Evolutionary conservation across 1,139 yeast genomes (phyloP), one percentile per base, ranked within the genome.

Genomic region (Saccharomyces hybrid): DNA sequence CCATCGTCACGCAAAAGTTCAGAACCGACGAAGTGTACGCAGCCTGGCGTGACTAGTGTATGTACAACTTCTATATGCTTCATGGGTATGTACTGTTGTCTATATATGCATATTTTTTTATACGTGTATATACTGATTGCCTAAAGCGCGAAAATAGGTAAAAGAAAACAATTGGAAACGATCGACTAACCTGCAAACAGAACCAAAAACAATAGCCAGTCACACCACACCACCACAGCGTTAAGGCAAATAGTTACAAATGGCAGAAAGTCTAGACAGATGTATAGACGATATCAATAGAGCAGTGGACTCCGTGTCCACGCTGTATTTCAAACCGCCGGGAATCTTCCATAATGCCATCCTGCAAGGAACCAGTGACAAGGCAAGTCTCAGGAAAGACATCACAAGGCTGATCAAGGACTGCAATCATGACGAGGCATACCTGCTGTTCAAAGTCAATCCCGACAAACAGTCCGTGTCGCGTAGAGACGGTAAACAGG

Each of bases 21-120:
- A 77, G 99, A 69, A 91, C 98, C 0, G 98, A 91, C 65, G 96
- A 90, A 65, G 98, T 91, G 2, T 79, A 79, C 66, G 91, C 90
- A n/a, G 81, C 82, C 59, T 91, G 97, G 97, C 78, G 91, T 68
- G 88, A 84, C 61, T 72, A 60, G 14, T 48, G 4, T 31, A n/a
- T 12, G 5, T 31, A 12, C 34, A 31, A 12, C n/a, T 12, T 12
- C 12, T 31, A 31, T 12, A 31, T 31, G 12, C 34, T 31, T 3
- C 34, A 31, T 12, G 2, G 9, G 12, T 9, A 31, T 31, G 9
- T 31, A n/a, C n/a, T n/a, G n/a, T n/a, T n/a, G n/a, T n/a, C n/a
- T n/a, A n/a, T 31, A 11, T 31, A 11, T 31, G 2, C 11, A 9
- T 31, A 7, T 31, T 31, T 6, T 6, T 8, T 28, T 8, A 28